Base-by-base conservation (phyloP, 1,284 basidiomycete species). In the Ceraceosorus guamensis region DNA sequence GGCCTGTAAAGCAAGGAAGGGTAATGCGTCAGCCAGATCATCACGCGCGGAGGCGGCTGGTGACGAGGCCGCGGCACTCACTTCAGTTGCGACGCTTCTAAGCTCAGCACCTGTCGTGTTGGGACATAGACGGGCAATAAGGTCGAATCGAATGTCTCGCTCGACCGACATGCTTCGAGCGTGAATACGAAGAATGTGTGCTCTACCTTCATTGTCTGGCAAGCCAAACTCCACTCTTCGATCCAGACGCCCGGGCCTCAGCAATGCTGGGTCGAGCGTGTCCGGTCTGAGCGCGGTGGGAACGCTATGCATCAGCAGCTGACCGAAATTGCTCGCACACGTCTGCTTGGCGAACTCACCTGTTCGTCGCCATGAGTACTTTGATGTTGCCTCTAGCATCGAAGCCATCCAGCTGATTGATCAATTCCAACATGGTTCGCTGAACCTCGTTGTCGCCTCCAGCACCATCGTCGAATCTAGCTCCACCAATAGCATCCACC, bases 401-500 rank as follows among this genome's bases (percentile, higher is more conserved):
- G 79, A 99, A 99, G 48, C 95, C 95, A 73, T 99, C 93, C 66
- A 99, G 80, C 78, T 99, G 95, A 78, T 97, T 98, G 77, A 98
- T 98, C 68, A 98, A 80, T 79, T 99, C 95, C 79, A 99, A 81
- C 93, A 98, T 98, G n/a, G 93, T 98, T 75, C 95, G 81, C 79
- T 99, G 95, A 41, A 99, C 95, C 75, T 99, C 95, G 73, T 99
- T 98, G 73, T 99, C 95, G 48, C 95, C 95, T 53, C 95, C 95
- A 34, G 92, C 93, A 55, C 95, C 95, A 76, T 98, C 95, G 75
- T 98, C 95, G 76, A 96, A 97, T 57, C 95, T 84, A n/a, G 95
- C 93, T 60, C 62, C 95, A 77, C 95, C 95, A 68, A 98, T 91
- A 39, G 93, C 92, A 69, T 95, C 91, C 33, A 95, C 86, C 80